Conservation (phyloP, 108 stramenopile genomes). For the Fragilaria crotonensis region DNA sequence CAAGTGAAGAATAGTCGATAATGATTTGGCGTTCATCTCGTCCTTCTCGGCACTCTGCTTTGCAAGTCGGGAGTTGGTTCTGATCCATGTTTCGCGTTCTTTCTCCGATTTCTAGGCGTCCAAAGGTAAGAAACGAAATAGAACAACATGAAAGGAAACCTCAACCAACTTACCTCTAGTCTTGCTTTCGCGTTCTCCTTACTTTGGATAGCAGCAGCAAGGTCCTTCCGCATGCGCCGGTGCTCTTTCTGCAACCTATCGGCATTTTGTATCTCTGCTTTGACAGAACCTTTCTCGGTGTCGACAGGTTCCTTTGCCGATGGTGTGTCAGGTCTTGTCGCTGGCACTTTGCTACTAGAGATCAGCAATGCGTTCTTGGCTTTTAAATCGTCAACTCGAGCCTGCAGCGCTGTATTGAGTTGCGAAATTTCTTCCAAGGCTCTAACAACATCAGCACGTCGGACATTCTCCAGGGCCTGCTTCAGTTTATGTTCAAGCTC, state of each 20-base stretch:
- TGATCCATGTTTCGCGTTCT: conserved; percentile 56
- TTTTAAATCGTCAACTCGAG: conserved; percentile 63
- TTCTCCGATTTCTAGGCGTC: conserved; percentile 44
- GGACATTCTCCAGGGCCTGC: conserved; percentile 78
- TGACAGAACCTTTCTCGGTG: too few species aligned
- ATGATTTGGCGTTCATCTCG: conserved; percentile 82
- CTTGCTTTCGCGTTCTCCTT: conserved; percentile 72
- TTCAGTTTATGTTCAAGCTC: conserved; percentile 74
- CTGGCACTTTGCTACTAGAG: conserved; percentile 25
- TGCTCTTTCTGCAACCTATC: conserved; percentile 34
- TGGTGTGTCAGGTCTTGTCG: background rate
- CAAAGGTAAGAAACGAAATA: too few species aligned
- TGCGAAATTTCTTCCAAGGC: conserved; percentile 58
- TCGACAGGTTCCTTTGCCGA: conserved; percentile 3
- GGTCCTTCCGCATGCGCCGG: conserved; percentile 74
- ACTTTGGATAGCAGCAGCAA: conserved; percentile 54
- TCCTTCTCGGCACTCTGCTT: conserved; percentile 81
- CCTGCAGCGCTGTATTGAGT: conserved; percentile 65
- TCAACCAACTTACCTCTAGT: conserved; percentile 52
- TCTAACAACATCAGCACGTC: conserved; percentile 54
- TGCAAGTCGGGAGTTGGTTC: conserved; percentile 62
- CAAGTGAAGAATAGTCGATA: conserved; percentile 77
- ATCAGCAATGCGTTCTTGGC: conserved; percentile 58
- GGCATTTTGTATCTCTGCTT: too few species aligned
- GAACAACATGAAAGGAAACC: too few species aligned